These are phyloP conservation scores for Symbiodinium pilosum DNA, from an alignment of 73 alveolate genomes.

Conservation along the genomic window DNA sequence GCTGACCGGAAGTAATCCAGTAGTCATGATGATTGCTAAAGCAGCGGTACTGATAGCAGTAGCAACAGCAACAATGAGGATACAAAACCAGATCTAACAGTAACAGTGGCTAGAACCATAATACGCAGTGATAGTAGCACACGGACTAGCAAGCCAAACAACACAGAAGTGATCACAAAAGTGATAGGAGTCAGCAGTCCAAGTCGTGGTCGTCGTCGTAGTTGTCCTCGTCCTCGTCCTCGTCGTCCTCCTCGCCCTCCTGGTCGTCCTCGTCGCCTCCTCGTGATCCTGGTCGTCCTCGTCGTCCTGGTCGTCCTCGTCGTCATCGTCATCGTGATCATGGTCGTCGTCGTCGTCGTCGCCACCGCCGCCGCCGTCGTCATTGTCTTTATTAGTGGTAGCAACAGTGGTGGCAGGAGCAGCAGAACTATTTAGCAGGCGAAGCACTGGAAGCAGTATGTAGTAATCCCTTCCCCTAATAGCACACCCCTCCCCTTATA, in stretches of 20 bases:
- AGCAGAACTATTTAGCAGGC: not conserved
- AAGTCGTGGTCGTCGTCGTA: too few relatives aligned
- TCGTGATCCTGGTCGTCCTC: too few relatives aligned
- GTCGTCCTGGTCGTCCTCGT: not conserved
- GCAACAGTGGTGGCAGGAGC: not conserved
- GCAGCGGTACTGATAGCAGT: not conserved
- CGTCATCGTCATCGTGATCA: too few relatives aligned
- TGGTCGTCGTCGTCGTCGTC: not conserved
- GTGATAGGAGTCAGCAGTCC: not conserved
- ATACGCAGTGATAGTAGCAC: too few relatives aligned
- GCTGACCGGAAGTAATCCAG: not conserved
- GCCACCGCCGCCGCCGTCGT: not conserved
- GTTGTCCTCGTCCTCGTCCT: too few relatives aligned
- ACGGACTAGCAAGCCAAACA: too few relatives aligned
- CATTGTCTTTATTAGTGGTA: not conserved
- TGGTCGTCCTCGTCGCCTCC: too few relatives aligned
- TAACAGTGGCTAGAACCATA: not conserved
- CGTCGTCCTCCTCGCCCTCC: too few relatives aligned
- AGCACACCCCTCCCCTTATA: not conserved
- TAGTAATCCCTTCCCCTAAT: not conserved
- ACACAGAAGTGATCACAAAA: not conserved
- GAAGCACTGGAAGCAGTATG: not conserved
- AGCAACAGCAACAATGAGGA: not conserved
- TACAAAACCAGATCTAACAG: not conserved
- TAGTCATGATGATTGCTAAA: not conserved